These are phyloP conservation scores for Xerocomus minutiporus DNA, from an alignment of 1,284 basidiomycete genomes.

Conservation along the genomic window DNA sequence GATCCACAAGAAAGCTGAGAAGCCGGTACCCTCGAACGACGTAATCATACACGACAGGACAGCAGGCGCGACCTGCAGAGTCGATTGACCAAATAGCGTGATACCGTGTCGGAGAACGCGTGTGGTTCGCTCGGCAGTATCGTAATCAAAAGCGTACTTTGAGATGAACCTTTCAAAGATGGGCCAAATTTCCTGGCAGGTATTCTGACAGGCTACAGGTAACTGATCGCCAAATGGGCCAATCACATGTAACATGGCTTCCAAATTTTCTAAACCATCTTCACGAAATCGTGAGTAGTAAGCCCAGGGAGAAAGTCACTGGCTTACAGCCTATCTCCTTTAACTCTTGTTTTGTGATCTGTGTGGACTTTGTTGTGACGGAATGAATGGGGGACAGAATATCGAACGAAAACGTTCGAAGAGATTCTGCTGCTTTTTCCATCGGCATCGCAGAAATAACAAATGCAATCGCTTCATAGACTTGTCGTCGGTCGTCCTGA, in stretches of 20 bases:
- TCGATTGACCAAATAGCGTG: slow-evolving; percentile 71
- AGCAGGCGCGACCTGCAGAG: slow-evolving; percentile 65
- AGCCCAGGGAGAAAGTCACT: background rate
- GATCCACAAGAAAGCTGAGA: slow-evolving; percentile 93
- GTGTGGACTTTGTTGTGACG: slow-evolving; percentile 44
- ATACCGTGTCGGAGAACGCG: slow-evolving; percentile 85
- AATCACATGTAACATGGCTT: slow-evolving; percentile 81
- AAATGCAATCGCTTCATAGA: slow-evolving; percentile 93
- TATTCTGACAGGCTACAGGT: slow-evolving; percentile 75
- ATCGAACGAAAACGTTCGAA: slow-evolving; percentile 80
- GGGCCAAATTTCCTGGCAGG: slow-evolving; percentile 76
- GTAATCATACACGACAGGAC: slow-evolving; percentile 73
- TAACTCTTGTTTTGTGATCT: slow-evolving; percentile 60
- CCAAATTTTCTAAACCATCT: slow-evolving; percentile 87
- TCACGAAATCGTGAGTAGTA: slow-evolving; percentile 2
- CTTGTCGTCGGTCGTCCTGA: slow-evolving; percentile 86
- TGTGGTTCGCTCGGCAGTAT: slow-evolving; percentile 81
- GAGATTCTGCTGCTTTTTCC: slow-evolving; percentile 77
- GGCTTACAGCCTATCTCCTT: slow-evolving; percentile 59
- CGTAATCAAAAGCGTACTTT: slow-evolving; percentile 76
- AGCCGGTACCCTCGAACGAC: slow-evolving; percentile 79
- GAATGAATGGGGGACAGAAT: slow-evolving; percentile 69
- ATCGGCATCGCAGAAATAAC: slow-evolving; percentile 92
- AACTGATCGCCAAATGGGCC: slow-evolving; percentile 77
- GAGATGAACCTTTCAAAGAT: slow-evolving; percentile 80